Conservation (phyloP, 1,284 basidiomycete species). For the Austroboletus olivaceoglutinosus region DNA sequence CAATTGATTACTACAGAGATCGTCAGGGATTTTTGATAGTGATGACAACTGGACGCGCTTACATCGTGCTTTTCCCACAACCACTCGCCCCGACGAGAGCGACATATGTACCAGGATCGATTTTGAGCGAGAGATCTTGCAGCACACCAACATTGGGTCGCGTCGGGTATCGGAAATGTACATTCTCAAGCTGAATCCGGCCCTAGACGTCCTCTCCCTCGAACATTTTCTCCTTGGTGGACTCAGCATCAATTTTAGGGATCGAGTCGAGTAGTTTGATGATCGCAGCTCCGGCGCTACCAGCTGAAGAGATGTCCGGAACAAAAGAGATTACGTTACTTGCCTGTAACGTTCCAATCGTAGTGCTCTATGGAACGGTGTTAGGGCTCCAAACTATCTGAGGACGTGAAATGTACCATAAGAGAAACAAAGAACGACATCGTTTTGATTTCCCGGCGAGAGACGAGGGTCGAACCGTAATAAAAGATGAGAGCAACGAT, state of each 20-base stretch:
- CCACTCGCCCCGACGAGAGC: slow-evolving; percentile 91
- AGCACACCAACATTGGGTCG: slow-evolving; percentile 85
- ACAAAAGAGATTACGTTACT: slow-evolving; percentile 91
- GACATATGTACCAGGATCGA: slow-evolving; percentile 87
- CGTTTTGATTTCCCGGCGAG: slow-evolving; percentile 55
- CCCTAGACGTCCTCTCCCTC: slow-evolving; percentile 56
- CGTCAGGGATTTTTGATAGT: neutral
- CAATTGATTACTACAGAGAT: slow-evolving; percentile 64
- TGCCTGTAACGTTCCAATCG: slow-evolving; percentile 77
- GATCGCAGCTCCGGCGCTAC: slow-evolving; percentile 74
- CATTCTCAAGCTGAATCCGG: slow-evolving; percentile 73
- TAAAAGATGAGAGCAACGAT: slow-evolving; percentile 88
- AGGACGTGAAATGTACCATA: slow-evolving; percentile 54
- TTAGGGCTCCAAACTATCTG: slow-evolving; percentile 16
- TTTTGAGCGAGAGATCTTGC: slow-evolving; percentile 73
- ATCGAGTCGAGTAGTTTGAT: slow-evolving; percentile 78
- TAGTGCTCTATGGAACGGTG: slow-evolving; percentile 48
- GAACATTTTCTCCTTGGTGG: slow-evolving; percentile 62
- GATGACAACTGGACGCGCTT: slow-evolving; percentile 40
- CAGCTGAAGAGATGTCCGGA: slow-evolving; percentile 89
- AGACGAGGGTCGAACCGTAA: slow-evolving; percentile 75
- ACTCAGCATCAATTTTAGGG: slow-evolving; percentile 83
- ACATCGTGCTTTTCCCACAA: slow-evolving; percentile 88
- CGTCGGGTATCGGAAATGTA: slow-evolving; percentile 97
- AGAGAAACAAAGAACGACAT: slow-evolving; percentile 83